These are phyloP conservation scores for Aspergillus nanangensis DNA, from an alignment of 495 filamentous ascomycete genomes.

Conservation along the genomic window DNA sequence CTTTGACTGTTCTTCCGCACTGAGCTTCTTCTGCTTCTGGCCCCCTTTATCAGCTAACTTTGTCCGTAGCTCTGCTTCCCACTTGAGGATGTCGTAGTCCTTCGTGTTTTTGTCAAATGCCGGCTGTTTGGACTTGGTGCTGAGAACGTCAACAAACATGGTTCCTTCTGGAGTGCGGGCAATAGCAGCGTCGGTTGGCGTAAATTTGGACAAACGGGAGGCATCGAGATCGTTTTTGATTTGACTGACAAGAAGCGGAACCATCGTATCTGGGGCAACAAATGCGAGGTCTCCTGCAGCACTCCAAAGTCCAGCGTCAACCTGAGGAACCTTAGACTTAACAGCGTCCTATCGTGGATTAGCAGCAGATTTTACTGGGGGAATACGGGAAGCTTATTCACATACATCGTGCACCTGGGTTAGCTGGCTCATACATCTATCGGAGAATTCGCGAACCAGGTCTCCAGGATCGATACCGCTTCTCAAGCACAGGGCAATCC, in stretches of 20 bases:
- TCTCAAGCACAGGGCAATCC: conserved; percentile 83
- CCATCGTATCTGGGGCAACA: conserved; percentile 79
- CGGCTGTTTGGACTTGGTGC: conserved; percentile 64
- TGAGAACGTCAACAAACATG: conserved; percentile 83
- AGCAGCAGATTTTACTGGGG: neutral
- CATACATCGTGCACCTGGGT: conserved; percentile 28
- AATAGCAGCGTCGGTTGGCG: conserved; percentile 85
- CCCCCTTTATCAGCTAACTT: conserved; percentile 92
- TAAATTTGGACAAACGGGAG: conserved; percentile 60
- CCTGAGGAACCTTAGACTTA: conserved; percentile 33
- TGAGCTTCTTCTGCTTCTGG: conserved; percentile 82
- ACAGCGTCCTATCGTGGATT: conserved; percentile 23
- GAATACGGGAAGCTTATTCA: neutral
- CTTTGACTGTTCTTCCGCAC: conserved; percentile 78
- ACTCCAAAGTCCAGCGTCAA: conserved; percentile 67
- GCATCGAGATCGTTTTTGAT: conserved; percentile 67
- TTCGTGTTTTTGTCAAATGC: conserved; percentile 75
- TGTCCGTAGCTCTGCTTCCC: conserved; percentile 87
- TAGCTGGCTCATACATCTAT: conserved; percentile 47
- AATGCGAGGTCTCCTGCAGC: conserved; percentile 89
- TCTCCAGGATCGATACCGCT: conserved; percentile 77
- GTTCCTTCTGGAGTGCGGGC: conserved; percentile 84
- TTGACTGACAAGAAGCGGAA: conserved; percentile 67
- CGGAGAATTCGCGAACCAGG: conserved; percentile 52
- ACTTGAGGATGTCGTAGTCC: conserved; percentile 93